A percentile compares a stretch with the other conserved stretches of the same genome.
Conservation (phyloP, 352 stramenopile species). For the Phytopythium ostracodes region DNA sequence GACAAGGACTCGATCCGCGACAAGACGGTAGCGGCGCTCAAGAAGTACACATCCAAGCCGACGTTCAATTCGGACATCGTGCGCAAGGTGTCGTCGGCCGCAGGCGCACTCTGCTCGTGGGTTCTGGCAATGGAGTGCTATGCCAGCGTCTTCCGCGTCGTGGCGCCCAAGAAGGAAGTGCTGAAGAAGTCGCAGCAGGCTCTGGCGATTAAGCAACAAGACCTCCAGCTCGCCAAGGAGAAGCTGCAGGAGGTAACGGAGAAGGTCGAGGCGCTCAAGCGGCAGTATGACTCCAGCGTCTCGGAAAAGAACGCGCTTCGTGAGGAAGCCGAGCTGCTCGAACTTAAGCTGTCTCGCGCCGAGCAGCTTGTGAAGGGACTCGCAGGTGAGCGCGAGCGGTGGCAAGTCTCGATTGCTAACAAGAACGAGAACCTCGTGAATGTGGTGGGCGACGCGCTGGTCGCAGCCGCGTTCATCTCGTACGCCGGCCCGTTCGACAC, state of each 20-base stretch:
- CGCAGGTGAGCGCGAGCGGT: constrained; percentile 92
- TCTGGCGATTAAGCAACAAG: constrained; percentile 84
- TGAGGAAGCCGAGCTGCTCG: constrained; percentile 90
- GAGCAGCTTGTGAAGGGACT: constrained; percentile 94
- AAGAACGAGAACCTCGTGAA: constrained; percentile 88
- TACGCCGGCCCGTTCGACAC: constrained; percentile 95
- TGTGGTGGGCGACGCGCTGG: constrained; percentile 90
- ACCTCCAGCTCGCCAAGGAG: constrained; percentile 86
- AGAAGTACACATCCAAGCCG: constrained; percentile 91
- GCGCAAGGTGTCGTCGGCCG: constrained; percentile 87
- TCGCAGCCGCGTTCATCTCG: constrained; percentile 93
- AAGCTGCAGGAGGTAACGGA: constrained; percentile 89
- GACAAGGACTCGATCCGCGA: constrained; percentile 95
- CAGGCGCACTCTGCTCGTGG: constrained; percentile 89
- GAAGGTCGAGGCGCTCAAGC: constrained; percentile 90
- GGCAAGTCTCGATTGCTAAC: constrained; percentile 88
- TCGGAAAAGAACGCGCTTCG: constrained; percentile 92
- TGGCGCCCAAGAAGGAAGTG: constrained; percentile 88
- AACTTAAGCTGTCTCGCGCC: constrained; percentile 91
- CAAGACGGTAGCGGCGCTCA: constrained; percentile 92
- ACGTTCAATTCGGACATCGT: constrained; percentile 87
- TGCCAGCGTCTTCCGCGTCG: constrained; percentile 80
- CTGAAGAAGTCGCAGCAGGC: constrained; percentile 85
- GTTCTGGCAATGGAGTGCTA: constrained; percentile 92
- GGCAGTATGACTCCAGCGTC: constrained; percentile 90